Evolutionary conservation across 805 yeast species (phyloP).

Genomic region (Metschnikowia colocasiae): DNA sequence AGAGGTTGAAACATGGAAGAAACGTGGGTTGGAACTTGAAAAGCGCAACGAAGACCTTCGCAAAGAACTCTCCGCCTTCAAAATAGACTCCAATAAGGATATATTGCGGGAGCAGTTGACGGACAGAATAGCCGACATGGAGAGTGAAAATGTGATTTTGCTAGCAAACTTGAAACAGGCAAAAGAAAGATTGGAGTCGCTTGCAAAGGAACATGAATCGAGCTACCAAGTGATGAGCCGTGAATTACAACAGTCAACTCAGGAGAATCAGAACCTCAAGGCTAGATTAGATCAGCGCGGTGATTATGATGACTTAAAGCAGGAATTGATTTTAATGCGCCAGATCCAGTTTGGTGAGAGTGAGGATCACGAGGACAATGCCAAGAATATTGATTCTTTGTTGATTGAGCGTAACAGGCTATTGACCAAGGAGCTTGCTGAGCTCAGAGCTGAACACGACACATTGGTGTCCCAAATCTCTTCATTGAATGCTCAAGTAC

Average conservation of each 20-base stretch:
- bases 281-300: conserved; percentile 46
- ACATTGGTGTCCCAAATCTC: conserved; percentile 40
- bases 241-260: conserved; percentile 46
- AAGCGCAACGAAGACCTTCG: conserved; percentile 73
- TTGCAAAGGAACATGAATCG: conserved; percentile 25
- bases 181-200: conserved; percentile 27
- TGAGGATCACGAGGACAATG: conserved; percentile 31
- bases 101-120: conserved; percentile 38
- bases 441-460: conserved; percentile 56
- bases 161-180: conserved; percentile 55
- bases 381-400: conserved; percentile 48
- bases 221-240: conserved; percentile 38
- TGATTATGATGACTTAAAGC: conserved; percentile 79
- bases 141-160: conserved; percentile 64
- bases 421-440: conserved; percentile 66
- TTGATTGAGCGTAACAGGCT: conserved; percentile 68
- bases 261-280: conserved; percentile 50
- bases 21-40: conserved; percentile 67
- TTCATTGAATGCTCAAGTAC: conserved; percentile 37
- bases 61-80: conserved; percentile 55
- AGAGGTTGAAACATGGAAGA: conserved; percentile 69
- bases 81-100: conserved; percentile 44
- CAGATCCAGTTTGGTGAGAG: conserved; percentile 68
- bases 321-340: conserved; percentile 67
- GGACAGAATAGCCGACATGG: conserved; percentile 51